A percentile compares a stretch with the other conserved stretches of the same genome.
Conservation (phyloP, 805 yeast species). For the Yarrowia hollandica region DNA sequence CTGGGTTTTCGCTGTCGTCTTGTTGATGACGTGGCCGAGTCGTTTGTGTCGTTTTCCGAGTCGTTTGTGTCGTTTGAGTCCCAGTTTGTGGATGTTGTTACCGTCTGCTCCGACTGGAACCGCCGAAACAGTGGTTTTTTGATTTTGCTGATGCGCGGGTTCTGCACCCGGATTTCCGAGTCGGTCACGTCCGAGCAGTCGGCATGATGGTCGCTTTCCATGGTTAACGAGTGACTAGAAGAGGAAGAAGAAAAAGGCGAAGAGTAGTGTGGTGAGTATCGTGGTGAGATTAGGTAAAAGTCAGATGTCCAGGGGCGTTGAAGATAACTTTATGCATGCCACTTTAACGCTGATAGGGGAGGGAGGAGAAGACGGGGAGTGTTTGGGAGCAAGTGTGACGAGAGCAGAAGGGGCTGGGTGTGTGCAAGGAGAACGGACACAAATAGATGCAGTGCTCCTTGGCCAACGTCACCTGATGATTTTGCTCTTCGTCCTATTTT, state of each 20-base stretch:
- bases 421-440: no score
- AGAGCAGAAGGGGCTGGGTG: no score
- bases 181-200: constrained; percentile 23
- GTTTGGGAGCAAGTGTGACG: background rate
- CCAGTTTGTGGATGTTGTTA: background rate
- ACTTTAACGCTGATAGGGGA: constrained; percentile 1
- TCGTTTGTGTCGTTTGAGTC: constrained; percentile 4
- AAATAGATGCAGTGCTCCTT: no score
- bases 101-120: constrained; percentile 3
- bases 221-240: background rate
- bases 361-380: background rate
- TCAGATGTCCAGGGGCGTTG: constrained; percentile 25
- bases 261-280: background rate
- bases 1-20: background rate
- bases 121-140: constrained; percentile 11
- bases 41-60: background rate
- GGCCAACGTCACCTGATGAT: no score
- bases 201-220: constrained; percentile 1
- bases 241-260: no score
- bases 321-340: constrained; percentile 20
- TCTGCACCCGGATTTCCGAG: background rate
- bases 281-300: constrained; percentile 9
- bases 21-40: background rate
- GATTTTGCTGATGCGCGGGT: background rate
- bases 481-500: no score